Percentiles rank a stretch among this genome's conserved stretches.
Conservation (phyloP, 371 early-diverging fungal genomes). For the Apophysomyces sp. region DNA sequence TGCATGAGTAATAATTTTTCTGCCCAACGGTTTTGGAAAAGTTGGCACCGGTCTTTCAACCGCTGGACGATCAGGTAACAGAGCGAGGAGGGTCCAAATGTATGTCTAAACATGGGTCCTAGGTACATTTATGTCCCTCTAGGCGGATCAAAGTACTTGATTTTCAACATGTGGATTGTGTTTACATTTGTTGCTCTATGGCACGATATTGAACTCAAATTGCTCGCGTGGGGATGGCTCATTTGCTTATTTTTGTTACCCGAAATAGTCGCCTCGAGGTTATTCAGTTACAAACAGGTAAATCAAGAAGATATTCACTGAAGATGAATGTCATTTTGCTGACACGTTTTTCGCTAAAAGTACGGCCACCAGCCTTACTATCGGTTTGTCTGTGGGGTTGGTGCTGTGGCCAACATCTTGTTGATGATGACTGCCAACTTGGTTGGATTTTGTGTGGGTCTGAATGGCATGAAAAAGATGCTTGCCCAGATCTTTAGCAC, state of each 20-base stretch:
- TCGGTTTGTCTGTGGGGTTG: conserved; percentile 71
- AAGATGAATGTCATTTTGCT: too few species aligned
- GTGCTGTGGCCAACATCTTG: conserved; percentile 76
- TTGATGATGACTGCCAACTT: conserved; percentile 87
- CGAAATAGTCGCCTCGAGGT: conserved; percentile 65
- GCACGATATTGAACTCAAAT: conserved; percentile 87
- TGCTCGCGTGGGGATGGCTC: conserved; percentile 94
- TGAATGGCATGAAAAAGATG: conserved; percentile 70
- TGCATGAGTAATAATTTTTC: conserved; percentile 95
- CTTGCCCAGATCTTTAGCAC: conserved; percentile 27
- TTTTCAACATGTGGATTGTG: conserved; percentile 73
- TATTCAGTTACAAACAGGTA: conserved; percentile 62
- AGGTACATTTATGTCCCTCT: conserved; percentile 90
- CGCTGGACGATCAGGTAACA: conserved; percentile 79
- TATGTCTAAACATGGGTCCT: not conserved
- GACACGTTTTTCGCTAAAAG: conserved; percentile 9
- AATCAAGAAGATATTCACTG: conserved; percentile 34
- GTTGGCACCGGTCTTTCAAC: conserved; percentile 92
- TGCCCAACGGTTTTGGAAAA: conserved; percentile 87
- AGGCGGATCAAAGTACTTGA: conserved; percentile 70
- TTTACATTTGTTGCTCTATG: conserved; percentile 96
- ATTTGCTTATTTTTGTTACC: conserved; percentile 85
- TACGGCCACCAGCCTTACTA: conserved; percentile 57
- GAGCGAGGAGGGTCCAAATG: not conserved
- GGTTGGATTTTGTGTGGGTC: conserved; percentile 85